Base-by-base conservation (phyloP, 768 basidiomycete species). In the Chiua virens region DNA sequence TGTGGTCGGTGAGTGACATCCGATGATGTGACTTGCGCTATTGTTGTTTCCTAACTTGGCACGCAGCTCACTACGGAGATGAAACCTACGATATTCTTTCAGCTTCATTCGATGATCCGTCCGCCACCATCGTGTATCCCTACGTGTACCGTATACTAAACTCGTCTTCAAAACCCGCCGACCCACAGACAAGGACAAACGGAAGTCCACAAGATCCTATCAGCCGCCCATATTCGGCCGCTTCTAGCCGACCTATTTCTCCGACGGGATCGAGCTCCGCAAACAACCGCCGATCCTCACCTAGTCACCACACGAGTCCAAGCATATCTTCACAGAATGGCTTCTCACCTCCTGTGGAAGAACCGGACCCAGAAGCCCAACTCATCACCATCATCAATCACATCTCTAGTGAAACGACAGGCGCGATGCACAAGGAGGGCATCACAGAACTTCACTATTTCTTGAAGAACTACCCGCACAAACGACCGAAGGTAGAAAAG, bases 381-480 rank as follows among this genome's bases (percentile, higher is more conserved):
- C 73, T 95, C 39, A 80, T 87, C 50, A 82, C 81, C 13, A 89
- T 94, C 58, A 89, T 93, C 61, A 85, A 84, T 37, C 88, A 93
- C 64, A 91, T 91, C 52, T 92, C 89, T 28, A 89, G 87, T 65
- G 88, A 92, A 71, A 89, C 90, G 21, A 90, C 91, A 5, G 90
- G 89, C 15, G 89, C 89, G 15, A 75, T 92, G 72, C 89, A 93
- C 67, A 93, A 93, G 69, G 92, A 96, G 67, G 92, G 92, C 4
- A 94, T 98, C 49, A 95, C 92, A 4, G 92, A 95, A 61, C 74
- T 99, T 21, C 92, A 98, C 66, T 86, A 92, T 32, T 98, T 94
- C 75, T 71, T 98, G 62, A 94, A 94, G 71, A 86, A 85, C 25
- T 83, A 97, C 64, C 94, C 93, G 0, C 84, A 92, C 60, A 93